Evolutionary conservation across 2,329 filamentous ascomycete genomes (phyloP).

Genomic region (Pseudogymnoascus sp.): DNA sequence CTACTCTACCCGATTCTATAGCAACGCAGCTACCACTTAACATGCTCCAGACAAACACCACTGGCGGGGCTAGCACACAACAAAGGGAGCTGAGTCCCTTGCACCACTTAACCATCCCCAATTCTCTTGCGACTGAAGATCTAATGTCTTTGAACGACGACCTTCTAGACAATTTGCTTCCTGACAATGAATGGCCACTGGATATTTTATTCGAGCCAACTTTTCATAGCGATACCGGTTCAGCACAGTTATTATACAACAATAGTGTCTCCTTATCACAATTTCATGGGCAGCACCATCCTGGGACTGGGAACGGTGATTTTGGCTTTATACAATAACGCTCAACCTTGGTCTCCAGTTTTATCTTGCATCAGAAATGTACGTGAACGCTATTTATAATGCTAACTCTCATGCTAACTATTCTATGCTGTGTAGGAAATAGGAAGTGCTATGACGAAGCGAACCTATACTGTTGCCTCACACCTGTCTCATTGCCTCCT

Average conservation of each 20-base stretch:
- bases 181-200: neutral
- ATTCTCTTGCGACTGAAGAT: neutral
- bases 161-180: neutral
- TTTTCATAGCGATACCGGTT: neutral
- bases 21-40: neutral
- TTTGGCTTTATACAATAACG: neutral
- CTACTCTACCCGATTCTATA: neutral
- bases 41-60: neutral
- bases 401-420: neutral
- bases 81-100: neutral
- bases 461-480: neutral
- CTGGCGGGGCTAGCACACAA: neutral
- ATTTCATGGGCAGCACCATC: neutral
- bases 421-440: neutral
- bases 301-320: neutral
- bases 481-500: slow-evolving; percentile 26
- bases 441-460: neutral
- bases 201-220: neutral
- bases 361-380: neutral
- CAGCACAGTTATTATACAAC: neutral
- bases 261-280: neutral
- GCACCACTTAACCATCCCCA: neutral
- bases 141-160: neutral
- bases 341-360: neutral
- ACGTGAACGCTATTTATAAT: neutral